A percentile compares a stretch with the other conserved stretches of the same genome.
phyloP scores from a whole-genome alignment of 176 grass and related monocot genomes.

The Aegilops umbellulata region DNA sequence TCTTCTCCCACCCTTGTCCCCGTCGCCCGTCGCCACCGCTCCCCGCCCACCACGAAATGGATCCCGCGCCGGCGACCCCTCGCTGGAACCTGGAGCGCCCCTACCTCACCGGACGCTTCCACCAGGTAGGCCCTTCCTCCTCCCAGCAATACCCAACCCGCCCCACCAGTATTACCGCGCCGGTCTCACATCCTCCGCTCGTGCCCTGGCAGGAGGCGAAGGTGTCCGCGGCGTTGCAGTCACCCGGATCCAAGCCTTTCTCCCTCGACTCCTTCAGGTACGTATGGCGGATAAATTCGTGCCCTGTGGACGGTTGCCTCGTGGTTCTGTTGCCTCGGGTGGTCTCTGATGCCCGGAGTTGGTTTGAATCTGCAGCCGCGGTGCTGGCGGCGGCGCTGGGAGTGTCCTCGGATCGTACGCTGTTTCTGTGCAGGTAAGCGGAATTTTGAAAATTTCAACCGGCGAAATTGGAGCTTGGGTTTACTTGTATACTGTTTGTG shows the following conservation, averaged over 20 bases:
- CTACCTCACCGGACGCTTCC: slow-evolving; percentile 87
- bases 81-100: slow-evolving; percentile 91
- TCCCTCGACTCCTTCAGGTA: slow-evolving; percentile 70
- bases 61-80: slow-evolving; percentile 64
- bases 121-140: slow-evolving; percentile 52
- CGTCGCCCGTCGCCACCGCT: not conserved
- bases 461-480: not conserved
- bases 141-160: not conserved
- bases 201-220: slow-evolving; percentile 63
- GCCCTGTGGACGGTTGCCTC: not conserved
- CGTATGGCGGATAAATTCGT: not conserved
- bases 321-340: not conserved
- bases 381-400: slow-evolving; percentile 53
- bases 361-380: slow-evolving; percentile 45
- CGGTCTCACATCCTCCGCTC: not conserved
- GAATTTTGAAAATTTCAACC: not conserved
- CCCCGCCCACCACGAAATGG: slow-evolving; percentile 23
- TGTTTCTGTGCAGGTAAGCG: slow-evolving; percentile 78
- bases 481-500: not conserved
- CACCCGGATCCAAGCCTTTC: slow-evolving; percentile 52
- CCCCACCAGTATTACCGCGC: not conserved
- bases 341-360: slow-evolving; percentile 26
- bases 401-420: slow-evolving; percentile 87
- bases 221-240: slow-evolving; percentile 39
- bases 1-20: not conserved